Percentiles rank a stretch among this genome's conserved stretches.
Conservation (phyloP, 495 filamentous ascomycete species). For the Neurospora discreta region DNA sequence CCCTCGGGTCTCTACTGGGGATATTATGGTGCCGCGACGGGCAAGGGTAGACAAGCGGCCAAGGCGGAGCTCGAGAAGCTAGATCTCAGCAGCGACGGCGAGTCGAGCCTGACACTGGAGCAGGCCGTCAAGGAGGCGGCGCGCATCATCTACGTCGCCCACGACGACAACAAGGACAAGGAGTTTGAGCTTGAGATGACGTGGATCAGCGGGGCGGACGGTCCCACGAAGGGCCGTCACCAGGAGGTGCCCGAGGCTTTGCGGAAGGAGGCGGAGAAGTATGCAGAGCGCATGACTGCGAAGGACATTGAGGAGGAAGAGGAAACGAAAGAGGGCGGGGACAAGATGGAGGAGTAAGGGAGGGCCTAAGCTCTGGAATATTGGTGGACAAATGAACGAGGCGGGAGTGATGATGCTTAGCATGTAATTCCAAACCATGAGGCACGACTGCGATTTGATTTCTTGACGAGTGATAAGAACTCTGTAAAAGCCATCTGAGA, state of each 20-base stretch:
- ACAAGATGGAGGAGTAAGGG: conserved; percentile 68
- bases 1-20: conserved; percentile 96
- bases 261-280: conserved; percentile 78
- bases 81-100: conserved; percentile 55
- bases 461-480: not conserved
- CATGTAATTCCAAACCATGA: not conserved
- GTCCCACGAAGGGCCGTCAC: conserved; percentile 83
- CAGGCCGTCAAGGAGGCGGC: conserved; percentile 95
- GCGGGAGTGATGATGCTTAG: not conserved
- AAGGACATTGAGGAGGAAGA: conserved; percentile 66
- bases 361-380: not conserved
- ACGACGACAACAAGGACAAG: conserved; percentile 95
- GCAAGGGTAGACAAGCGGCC: conserved; percentile 88
- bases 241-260: conserved; percentile 84
- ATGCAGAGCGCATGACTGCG: conserved; percentile 69
- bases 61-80: conserved; percentile 98
- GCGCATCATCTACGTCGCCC: conserved; percentile 88
- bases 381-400: not conserved
- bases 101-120: conserved; percentile 55
- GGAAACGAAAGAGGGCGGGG: conserved; percentile 39
- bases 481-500: not conserved
- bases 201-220: conserved; percentile 75
- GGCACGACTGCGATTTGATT: not conserved
- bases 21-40: conserved; percentile 94
- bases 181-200: conserved; percentile 99